Conservation (phyloP, 805 yeast genomes). For the Cyberlindnera meyerae region DNA sequence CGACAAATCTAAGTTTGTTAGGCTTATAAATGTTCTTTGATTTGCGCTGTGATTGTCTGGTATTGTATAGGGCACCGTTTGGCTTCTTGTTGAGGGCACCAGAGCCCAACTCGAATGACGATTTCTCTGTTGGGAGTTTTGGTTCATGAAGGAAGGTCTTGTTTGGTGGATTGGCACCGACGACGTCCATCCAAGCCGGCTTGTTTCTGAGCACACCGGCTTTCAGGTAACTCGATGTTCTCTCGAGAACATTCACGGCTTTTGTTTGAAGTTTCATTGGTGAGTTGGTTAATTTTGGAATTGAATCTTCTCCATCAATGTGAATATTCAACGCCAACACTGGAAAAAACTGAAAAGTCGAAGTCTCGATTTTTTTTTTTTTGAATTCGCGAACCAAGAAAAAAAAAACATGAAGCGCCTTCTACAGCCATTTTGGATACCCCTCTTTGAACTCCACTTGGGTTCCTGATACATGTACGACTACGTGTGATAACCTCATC, state of each 20-base stretch:
- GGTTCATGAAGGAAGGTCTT: slow-evolving; percentile 40
- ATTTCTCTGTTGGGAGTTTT: slow-evolving; percentile 7
- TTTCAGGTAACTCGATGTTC: slow-evolving; percentile 71
- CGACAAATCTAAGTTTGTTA: slow-evolving; percentile 30
- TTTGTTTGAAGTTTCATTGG: slow-evolving; percentile 70
- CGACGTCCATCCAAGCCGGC: slow-evolving; percentile 89
- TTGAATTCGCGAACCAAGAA: too few relatives aligned
- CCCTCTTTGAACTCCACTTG: too few relatives aligned
- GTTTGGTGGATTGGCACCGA: slow-evolving; percentile 78
- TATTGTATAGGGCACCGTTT: slow-evolving; percentile 28
- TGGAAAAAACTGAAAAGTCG: background rate
- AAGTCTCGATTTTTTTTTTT: too few relatives aligned
- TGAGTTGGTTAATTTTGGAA: too few relatives aligned
- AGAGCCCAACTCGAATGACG: slow-evolving; percentile 6
- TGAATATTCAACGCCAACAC: background rate
- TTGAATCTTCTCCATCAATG: too few relatives aligned
- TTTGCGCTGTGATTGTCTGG: slow-evolving; percentile 21
- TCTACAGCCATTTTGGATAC: too few relatives aligned
- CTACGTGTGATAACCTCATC: too few relatives aligned
- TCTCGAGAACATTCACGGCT: slow-evolving; percentile 72
- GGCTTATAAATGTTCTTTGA: slow-evolving; percentile 15
- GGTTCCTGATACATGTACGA: too few relatives aligned
- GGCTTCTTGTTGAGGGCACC: slow-evolving; percentile 15
- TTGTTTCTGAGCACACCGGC: slow-evolving; percentile 64
- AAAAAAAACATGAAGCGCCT: too few relatives aligned